phyloP scores from a whole-genome alignment of 805 yeast genomes.

The Candida broadrunensis region DNA sequence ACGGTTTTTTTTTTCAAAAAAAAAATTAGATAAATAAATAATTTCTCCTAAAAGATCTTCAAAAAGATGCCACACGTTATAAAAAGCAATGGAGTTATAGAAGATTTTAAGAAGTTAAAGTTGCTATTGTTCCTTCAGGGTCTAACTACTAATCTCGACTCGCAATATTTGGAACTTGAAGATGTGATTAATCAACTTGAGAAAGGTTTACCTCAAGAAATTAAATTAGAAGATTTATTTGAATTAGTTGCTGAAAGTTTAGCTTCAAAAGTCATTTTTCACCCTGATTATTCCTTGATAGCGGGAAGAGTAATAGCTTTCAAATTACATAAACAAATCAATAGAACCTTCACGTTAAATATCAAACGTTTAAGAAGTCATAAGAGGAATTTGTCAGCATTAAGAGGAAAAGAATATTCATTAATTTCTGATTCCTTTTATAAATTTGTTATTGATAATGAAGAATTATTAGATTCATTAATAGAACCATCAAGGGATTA shows the following conservation, averaged over 20 bases:
- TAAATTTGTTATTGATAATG: slow-evolving; percentile 59
- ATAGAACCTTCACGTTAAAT: slow-evolving; percentile 21
- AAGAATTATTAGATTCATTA: slow-evolving; percentile 67
- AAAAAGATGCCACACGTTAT: neutral
- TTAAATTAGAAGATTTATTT: slow-evolving; percentile 16
- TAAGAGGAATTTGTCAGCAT: slow-evolving; percentile 8
- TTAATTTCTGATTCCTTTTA: slow-evolving; percentile 69
- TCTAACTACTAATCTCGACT: slow-evolving; percentile 12
- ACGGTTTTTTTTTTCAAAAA: no score
- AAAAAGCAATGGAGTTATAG: neutral
- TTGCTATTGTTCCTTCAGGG: slow-evolving; percentile 7
- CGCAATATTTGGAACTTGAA: slow-evolving; percentile 10
- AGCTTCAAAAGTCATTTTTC: slow-evolving; percentile 29
- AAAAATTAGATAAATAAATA: no score
- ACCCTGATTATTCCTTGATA: slow-evolving; percentile 33
- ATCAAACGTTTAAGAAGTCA: slow-evolving; percentile 14
- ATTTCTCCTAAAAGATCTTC: no score
- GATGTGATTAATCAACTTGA: slow-evolving; percentile 13
- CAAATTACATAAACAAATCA: slow-evolving; percentile 19
- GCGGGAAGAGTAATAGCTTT: slow-evolving; percentile 37
- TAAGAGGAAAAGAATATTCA: slow-evolving; percentile 31
- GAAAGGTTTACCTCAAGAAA: slow-evolving; percentile 16
- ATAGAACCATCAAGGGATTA: slow-evolving; percentile 77
- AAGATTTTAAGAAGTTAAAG: slow-evolving; percentile 6
- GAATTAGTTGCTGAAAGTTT: slow-evolving; percentile 30